phyloP scores from a whole-genome alignment of 176 grass and related monocot species.

The Triticum turgidum region DNA sequence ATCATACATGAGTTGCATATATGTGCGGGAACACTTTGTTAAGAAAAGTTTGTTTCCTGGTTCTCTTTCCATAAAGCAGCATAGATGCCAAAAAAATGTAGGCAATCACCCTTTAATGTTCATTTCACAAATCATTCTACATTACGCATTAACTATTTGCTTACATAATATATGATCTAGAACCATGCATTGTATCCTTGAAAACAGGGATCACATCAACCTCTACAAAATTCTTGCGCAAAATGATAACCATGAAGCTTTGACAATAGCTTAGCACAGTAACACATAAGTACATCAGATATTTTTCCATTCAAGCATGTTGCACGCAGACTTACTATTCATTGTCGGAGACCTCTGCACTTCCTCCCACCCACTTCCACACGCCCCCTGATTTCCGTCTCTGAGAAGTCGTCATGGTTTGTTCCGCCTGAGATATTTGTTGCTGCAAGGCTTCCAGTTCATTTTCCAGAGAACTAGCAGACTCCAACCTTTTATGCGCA shows the following conservation, averaged over 20 bases:
- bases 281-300: not conserved
- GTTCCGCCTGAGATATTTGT: slow-evolving; percentile 75
- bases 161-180: not conserved
- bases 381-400: slow-evolving; percentile 71
- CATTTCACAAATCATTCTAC: not conserved
- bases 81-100: not conserved
- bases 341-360: slow-evolving; percentile 47
- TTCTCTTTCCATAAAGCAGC: not conserved
- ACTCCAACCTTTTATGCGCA: slow-evolving; percentile 60
- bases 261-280: not conserved
- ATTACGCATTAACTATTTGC: not conserved
- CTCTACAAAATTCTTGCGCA: not conserved
- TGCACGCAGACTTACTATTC: slow-evolving; percentile 56
- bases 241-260: not conserved
- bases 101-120: not conserved
- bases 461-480: slow-evolving; percentile 67
- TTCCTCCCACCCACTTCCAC: slow-evolving; percentile 86
- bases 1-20: not conserved
- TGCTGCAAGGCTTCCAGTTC: slow-evolving; percentile 57
- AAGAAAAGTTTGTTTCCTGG: not conserved
- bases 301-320: slow-evolving; percentile 10
- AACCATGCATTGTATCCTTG: not conserved
- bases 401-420: slow-evolving; percentile 56
- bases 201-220: not conserved
- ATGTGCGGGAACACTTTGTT: not conserved